These are phyloP conservation scores for Pseudonectria buxi DNA, from an alignment of 2,329 filamentous ascomycete genomes.

Conservation along the genomic window DNA sequence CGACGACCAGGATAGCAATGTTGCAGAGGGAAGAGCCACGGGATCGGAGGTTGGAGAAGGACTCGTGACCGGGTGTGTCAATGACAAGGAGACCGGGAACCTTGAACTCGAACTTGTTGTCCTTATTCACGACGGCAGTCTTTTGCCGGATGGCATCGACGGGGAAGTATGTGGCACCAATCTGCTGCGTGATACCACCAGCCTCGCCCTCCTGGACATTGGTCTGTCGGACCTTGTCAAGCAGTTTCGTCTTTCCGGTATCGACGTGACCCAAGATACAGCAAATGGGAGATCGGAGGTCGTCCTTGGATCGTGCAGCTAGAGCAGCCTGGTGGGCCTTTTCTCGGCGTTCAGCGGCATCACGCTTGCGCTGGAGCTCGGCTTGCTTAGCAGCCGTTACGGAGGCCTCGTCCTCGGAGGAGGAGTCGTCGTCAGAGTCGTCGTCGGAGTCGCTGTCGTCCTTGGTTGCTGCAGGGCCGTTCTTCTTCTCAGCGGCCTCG, in stretches of 20 bases:
- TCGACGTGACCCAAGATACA: slow-evolving; percentile 99
- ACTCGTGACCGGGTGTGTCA: slow-evolving; percentile 99
- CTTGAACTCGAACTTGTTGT: slow-evolving; percentile 90
- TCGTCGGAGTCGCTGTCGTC: slow-evolving; percentile 34
- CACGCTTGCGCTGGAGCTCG: slow-evolving; percentile 73
- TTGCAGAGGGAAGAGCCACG: slow-evolving; percentile 97
- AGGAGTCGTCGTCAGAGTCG: slow-evolving; percentile 59
- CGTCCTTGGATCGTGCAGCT: slow-evolving; percentile 84
- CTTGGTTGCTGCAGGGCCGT: slow-evolving; percentile 9
- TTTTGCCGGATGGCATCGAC: slow-evolving; percentile 89
- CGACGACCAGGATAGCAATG: slow-evolving; percentile 96
- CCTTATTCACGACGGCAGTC: slow-evolving; percentile 86
- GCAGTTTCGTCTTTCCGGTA: slow-evolving; percentile 98
- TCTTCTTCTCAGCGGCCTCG: slow-evolving; percentile 46
- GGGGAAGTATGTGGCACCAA: slow-evolving; percentile 98
- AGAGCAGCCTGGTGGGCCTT: slow-evolving; percentile 87
- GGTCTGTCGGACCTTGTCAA: slow-evolving; percentile 97
- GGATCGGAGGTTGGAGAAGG: slow-evolving; percentile 95
- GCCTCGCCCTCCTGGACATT: slow-evolving; percentile 99
- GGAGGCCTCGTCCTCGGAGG: slow-evolving; percentile 65
- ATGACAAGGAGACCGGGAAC: slow-evolving; percentile 94
- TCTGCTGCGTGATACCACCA: slow-evolving; percentile 98
- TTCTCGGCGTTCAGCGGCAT: slow-evolving; percentile 80
- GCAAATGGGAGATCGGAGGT: slow-evolving; percentile 95
- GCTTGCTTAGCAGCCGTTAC: slow-evolving; percentile 63